Evolutionary conservation across 768 basidiomycete genomes (phyloP).

Genomic region (Hydnomerulius pinastri): DNA sequence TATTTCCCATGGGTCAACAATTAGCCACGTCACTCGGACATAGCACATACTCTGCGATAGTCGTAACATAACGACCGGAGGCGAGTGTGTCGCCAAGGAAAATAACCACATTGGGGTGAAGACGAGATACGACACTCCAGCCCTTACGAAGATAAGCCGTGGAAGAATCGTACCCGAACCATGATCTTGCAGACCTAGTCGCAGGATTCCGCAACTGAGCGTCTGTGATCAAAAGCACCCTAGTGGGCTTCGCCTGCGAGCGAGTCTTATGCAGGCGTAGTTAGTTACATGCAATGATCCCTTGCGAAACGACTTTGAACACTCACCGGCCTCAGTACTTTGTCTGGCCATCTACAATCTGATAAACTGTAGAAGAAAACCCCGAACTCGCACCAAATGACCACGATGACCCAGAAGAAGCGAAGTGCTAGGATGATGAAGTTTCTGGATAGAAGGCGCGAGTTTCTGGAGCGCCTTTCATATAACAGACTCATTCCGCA

Average conservation of each 20-base stretch:
- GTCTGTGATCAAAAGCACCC: conserved; percentile 70
- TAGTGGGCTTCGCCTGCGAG: conserved; percentile 38
- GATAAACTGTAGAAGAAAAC: conserved; percentile 59
- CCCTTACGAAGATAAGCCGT: conserved; percentile 65
- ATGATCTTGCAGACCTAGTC: conserved; percentile 37
- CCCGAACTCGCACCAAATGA: conserved; percentile 69
- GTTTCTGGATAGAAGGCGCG: conserved; percentile 29
- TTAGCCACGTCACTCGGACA: conserved; percentile 16
- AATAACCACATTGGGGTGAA: conserved; percentile 66
- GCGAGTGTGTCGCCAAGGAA: conserved; percentile 80
- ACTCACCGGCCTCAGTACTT: conserved; percentile 30
- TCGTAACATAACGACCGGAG: conserved; percentile 55
- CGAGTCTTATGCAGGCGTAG: conserved; percentile 11
- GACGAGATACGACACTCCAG: conserved; percentile 62
- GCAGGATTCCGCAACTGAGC: conserved; percentile 53
- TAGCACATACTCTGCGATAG: conserved; percentile 48
- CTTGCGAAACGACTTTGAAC: conserved; percentile 9
- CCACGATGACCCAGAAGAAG: conserved; percentile 52
- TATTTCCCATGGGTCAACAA: conserved; percentile 29
- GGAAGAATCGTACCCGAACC: conserved; percentile 47
- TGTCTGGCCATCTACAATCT: conserved; percentile 60
- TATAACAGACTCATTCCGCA: conserved; percentile 30
- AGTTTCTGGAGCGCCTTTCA: conserved; percentile 28
- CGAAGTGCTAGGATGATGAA: conserved; percentile 46
- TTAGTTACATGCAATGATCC: conserved; percentile 8